Percentiles rank a stretch among this genome's conserved stretches.
These are phyloP conservation scores for Botrytis hyacinthi DNA, from an alignment of 2,329 filamentous ascomycete genomes.

Conservation along the genomic window DNA sequence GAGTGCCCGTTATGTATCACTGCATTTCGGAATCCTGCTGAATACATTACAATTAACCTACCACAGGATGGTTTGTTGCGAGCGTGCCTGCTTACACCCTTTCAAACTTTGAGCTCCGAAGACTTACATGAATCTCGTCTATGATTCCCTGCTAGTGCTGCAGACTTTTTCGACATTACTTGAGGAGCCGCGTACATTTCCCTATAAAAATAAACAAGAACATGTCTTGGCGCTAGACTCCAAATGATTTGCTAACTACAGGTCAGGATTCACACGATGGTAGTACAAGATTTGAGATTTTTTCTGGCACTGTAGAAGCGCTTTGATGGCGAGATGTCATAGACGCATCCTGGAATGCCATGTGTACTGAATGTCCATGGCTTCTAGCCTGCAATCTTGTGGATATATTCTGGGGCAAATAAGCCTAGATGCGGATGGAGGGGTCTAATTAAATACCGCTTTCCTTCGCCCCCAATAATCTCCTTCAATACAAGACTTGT, in stretches of 20 bases:
- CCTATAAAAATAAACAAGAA: not conserved
- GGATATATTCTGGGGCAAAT: not conserved
- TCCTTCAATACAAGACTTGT: not conserved
- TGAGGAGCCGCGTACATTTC: constrained; percentile 11
- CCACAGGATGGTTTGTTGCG: not conserved
- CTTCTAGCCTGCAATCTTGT: constrained; percentile 7
- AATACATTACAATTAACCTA: not conserved
- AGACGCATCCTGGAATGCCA: not conserved
- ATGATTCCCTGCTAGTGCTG: not conserved
- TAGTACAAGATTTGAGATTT: not conserved
- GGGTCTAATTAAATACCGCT: constrained; percentile 3
- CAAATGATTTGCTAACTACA: not conserved
- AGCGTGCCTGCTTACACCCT: constrained; percentile 5
- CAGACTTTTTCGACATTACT: not conserved
- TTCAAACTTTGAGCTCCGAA: constrained; percentile 13
- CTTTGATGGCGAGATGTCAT: not conserved
- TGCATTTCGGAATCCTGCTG: not conserved
- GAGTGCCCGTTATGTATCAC: not conserved
- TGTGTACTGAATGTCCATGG: not conserved
- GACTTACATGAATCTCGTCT: constrained; percentile 5
- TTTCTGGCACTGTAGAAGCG: not conserved
- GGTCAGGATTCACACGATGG: not conserved
- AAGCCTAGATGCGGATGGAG: not conserved
- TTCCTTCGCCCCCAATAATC: not conserved
- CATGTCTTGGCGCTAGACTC: not conserved